Evolutionary conservation across 257 asterid species (phyloP), one percentile per base, ranked within the genome.

Genomic region (Lavandula angustifolia): DNA sequence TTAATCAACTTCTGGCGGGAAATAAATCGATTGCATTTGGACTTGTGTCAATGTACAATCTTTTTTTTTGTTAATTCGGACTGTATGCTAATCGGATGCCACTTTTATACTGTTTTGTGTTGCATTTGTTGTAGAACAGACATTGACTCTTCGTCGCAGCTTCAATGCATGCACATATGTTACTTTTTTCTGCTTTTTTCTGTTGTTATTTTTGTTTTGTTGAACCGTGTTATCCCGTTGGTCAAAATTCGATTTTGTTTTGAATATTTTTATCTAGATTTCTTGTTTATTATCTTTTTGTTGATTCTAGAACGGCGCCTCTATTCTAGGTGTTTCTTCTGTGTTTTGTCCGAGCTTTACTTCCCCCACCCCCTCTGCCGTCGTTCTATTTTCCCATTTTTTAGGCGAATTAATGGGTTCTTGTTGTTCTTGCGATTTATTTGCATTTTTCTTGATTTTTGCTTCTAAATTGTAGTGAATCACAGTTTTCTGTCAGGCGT

Each of bases 111-210:
- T 54, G 68, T 70, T 58, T 14, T 9, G 61, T 69, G 73, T 33
- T 61, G 29, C 75, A 57, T 69, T 68, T 60, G 55, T 67, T 54
- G 8, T 47, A 33, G 31, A 27, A 59, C 48, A 32, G 53, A 54
- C 72, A 65, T 69, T 66, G 70, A 59, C 64, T 75, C 74, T 69
- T 72, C 63, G 75, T 27, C 52, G 17, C 40, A 58, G 77, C 80
- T 74, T 61, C 67, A 76, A 70, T 78, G 84, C 83, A 78, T 81
- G 87, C 78, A 71, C 46, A 49, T 12, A n/a, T 44, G 16, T 44
- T 12, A 60, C 53, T 75, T 42, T 54, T 66, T 52, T 11, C 52
- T 52, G 54, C 7, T 57, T 59, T n/a, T 16, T 60, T 72, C 33
- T 48, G 29, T 32, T 32, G 34, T 51, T 62, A 7, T 67, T 43